Evolutionary conservation across 2,329 filamentous ascomycete genomes (phyloP), one percentile per base, ranked within the genome.

Genomic region (Pseudocercospora pini-densiflorae): DNA sequence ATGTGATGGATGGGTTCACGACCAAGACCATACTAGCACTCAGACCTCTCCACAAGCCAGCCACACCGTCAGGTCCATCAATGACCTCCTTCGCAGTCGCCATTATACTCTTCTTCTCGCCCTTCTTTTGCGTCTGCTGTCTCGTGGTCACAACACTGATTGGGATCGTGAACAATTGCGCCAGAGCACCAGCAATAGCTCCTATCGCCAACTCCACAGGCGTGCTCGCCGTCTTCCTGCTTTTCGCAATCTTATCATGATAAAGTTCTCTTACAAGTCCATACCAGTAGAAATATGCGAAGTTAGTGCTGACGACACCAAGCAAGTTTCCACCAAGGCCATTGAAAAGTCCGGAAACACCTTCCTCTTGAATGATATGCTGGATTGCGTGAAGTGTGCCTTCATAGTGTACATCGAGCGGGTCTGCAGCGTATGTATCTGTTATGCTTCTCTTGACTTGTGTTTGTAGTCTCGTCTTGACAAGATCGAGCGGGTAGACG

Each of bases 201-300:
- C 95, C 95, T 10, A 99, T 85, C 1, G 89, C 86, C 64, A 99
- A 85, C 80, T 99, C 95, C 53, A 90, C 85, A 4, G 91, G 87
- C 0, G 94, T 98, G 21, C 92, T 92, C 71, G 86, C 87, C 72
- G 81, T 82, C 5, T 21, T 40, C n/a, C 24, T 69, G 8, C 61
- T 66, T 59, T 72, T 74, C 36, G 73, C 69, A 9, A 76, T 67
- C 24, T 84, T 85, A 19, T 82, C 81, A 71, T 92, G 81, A 79
- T 98, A 98, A 21, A 97, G 80, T 16, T 88, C 88, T 69, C 95
- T 89, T 33, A 97, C 92, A 29, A 95, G 82, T 5, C 93, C 94
- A 79, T 98, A 98, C 94, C 94, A 98, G 83, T 99, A 99, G 79
- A 99, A 99, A 82, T 99, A 99, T 75, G 95, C 95, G 78, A 99